Percentiles rank a stretch among this genome's conserved stretches.
These are phyloP conservation scores for Ophiocordyceps unilateralis DNA, from an alignment of 2,329 filamentous ascomycete species.

Conservation along the genomic window DNA sequence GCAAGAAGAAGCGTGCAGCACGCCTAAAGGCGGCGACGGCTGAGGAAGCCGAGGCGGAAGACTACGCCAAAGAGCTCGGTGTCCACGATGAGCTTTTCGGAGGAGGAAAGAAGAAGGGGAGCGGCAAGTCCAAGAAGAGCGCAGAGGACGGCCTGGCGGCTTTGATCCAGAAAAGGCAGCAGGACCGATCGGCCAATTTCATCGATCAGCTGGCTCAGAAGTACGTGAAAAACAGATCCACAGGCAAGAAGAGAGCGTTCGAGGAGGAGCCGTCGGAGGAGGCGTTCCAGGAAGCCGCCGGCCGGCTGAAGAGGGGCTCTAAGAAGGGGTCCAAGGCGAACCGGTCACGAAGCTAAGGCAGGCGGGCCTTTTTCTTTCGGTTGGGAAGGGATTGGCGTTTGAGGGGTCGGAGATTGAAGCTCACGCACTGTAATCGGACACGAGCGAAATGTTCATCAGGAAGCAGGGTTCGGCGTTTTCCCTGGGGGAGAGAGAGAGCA, in stretches of 20 bases:
- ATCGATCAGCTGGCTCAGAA: conserved; percentile 62
- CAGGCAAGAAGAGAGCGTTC: conserved; percentile 32
- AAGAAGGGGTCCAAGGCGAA: conserved; percentile 1
- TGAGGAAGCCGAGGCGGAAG: conserved; percentile 57
- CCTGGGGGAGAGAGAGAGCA: not conserved
- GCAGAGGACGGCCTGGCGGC: conserved; percentile 47
- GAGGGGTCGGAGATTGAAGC: not conserved
- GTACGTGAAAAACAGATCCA: conserved; percentile 40
- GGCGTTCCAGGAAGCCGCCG: conserved; percentile 39
- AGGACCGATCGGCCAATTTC: conserved; percentile 42
- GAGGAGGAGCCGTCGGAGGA: conserved; percentile 50
- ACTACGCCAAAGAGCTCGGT: conserved; percentile 57
- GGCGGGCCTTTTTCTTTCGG: too few species aligned
- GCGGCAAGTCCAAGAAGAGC: conserved; percentile 15
- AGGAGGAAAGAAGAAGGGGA: conserved; percentile 24
- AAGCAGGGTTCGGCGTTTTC: not conserved
- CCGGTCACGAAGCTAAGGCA: not conserved
- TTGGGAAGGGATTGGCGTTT: not conserved
- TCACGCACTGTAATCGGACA: not conserved
- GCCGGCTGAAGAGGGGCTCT: conserved; percentile 19
- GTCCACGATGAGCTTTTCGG: conserved; percentile 54
- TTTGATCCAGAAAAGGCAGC: conserved; percentile 56
- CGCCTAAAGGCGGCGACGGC: conserved; percentile 44
- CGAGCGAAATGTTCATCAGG: not conserved
- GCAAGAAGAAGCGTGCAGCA: conserved; percentile 41